Base-by-base conservation (phyloP, 345 rosid genomes). In the Acer negundo region DNA sequence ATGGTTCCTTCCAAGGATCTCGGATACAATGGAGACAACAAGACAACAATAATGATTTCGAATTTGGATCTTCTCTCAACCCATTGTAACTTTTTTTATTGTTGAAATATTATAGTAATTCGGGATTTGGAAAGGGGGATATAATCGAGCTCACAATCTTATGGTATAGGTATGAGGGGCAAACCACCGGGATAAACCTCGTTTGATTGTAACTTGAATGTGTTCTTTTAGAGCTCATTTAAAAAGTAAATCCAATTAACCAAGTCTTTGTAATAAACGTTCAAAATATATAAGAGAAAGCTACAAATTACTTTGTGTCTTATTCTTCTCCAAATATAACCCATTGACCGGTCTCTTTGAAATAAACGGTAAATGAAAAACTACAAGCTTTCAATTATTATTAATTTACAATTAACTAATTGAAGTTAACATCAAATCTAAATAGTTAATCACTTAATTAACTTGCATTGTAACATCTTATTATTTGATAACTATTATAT, bases 211-310 rank as follows among this genome's bases (percentile, higher is more conserved):
- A 31, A 31, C 5, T 31, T 28, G 3, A 31, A 31, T 31, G 35
- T 31, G 35, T 31, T 3, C 38, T 4, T 35, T 35, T 35, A 35
- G 6, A 35, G 38, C 38, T 35, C 6, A 35, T 35, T 35, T 49
- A 49, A 49, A 49, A 53, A 16, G 58, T 16, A 31, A 55, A 31
- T 62, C 10, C 44, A 0, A 51, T 11, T 31, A 2, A 16, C 58
- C n/a, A 55, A 2, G 7, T 40, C 77, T 38, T 74, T 59, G 85
- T 59, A 65, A 77, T 80, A 74, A 80, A 65, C 83, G 79, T 6
- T 59, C 12, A 1, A n/a, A 62, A 44, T 51, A n/a, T n/a, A n/a
- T n/a, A 11, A 47, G 10, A 56, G 10, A 63, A 12, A 0, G 7
- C 31, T 24, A 28, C 23, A 26, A 56, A 4, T 1, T 26, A 2